Evolutionary conservation across 2,329 filamentous ascomycete species (phyloP).

Genomic region (Fusarium abutilonis): DNA sequence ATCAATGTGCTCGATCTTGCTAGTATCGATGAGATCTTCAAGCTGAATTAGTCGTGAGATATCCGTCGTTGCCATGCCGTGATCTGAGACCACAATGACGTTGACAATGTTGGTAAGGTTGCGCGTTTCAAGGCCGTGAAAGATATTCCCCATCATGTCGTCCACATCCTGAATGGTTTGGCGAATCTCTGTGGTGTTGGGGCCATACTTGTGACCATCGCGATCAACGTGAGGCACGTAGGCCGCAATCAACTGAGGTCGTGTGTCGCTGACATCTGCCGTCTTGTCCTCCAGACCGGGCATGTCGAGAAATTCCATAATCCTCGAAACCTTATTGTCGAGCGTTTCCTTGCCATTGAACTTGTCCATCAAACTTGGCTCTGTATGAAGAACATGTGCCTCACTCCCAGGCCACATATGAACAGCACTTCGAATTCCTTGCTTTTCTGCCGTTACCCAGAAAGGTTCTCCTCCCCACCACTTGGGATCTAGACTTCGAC

Average conservation of each 20-base stretch:
- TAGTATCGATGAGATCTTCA: conserved; percentile 84
- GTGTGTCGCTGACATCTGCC: conserved; percentile 61
- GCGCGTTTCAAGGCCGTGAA: conserved; percentile 78
- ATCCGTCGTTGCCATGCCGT: conserved; percentile 97
- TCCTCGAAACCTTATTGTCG: conserved; percentile 77
- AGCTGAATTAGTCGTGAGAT: conserved; percentile 83
- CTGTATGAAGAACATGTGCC: conserved; percentile 78
- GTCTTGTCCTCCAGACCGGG: conserved; percentile 73
- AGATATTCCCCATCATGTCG: conserved; percentile 79
- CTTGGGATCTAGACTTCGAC: conserved; percentile 79
- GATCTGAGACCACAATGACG: conserved; percentile 94
- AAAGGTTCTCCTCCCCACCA: conserved; percentile 97
- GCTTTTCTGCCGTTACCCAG: conserved; percentile 90
- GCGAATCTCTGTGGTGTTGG: conserved; percentile 92
- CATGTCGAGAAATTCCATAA: conserved; percentile 85
- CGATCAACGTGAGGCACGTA: conserved; percentile 94
- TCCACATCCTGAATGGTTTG: conserved; percentile 83
- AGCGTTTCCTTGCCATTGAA: conserved; percentile 83
- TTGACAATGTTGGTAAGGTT: conserved; percentile 93
- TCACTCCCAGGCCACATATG: conserved; percentile 99
- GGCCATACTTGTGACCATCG: conserved; percentile 87
- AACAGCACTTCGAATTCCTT: conserved; percentile 80
- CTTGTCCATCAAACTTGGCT: conserved; percentile 84
- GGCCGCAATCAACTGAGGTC: conserved; percentile 91
- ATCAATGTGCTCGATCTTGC: conserved; percentile 82